Conservation (phyloP, 192 early-diverging fungal genomes). For the Backusella tarrabulga region DNA sequence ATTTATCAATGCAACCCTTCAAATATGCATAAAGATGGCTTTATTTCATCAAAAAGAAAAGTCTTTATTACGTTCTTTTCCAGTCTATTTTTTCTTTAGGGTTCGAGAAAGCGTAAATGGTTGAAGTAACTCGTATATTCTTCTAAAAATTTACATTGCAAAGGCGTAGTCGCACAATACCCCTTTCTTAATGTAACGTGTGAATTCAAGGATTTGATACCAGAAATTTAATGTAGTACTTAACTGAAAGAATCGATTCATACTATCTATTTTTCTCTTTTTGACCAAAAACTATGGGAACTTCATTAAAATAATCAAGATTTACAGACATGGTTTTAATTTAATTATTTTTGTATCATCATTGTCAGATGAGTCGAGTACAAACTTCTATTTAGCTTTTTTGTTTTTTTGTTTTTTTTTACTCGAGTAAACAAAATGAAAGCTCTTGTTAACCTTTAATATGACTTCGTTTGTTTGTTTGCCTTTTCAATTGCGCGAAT, state of each 20-base stretch:
- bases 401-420: no score
- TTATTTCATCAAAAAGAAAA: neutral
- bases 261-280: neutral
- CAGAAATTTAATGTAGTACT: neutral
- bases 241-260: neutral
- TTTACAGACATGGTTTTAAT: no score
- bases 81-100: neutral
- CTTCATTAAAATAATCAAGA: no score
- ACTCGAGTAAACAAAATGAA: neutral
- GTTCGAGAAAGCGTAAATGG: neutral
- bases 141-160: neutral
- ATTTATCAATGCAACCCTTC: neutral
- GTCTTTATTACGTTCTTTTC: neutral
- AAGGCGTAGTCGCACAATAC: neutral
- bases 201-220: neutral
- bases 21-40: neutral
- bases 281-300: neutral
- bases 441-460: neutral
- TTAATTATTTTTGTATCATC: no score
- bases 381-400: neutral
- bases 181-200: neutral
- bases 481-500: neutral
- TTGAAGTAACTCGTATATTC: neutral
- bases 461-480: neutral
- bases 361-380: no score